phyloP scores from a whole-genome alignment of 768 basidiomycete species.

The Tulasnella sp. region DNA sequence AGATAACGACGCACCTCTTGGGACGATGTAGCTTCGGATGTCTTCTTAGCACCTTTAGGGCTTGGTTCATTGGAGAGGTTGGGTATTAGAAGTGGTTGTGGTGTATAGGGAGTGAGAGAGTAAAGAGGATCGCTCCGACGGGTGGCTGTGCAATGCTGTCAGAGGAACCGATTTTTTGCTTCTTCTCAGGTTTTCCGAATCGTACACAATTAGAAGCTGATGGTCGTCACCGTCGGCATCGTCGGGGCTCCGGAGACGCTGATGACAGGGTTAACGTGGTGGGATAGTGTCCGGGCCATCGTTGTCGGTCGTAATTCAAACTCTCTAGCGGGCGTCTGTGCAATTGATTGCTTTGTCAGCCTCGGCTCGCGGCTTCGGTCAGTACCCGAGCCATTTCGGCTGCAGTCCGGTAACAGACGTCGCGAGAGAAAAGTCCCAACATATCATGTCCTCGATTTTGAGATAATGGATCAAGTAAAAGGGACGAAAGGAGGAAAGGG shows the following conservation, averaged over 20 bases:
- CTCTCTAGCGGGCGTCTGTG: neutral
- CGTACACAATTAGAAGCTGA: neutral
- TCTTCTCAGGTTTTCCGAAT: neutral
- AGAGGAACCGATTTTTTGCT: neutral
- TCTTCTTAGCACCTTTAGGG: neutral
- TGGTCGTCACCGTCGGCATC: neutral
- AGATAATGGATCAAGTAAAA: too few relatives aligned
- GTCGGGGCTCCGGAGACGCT: neutral
- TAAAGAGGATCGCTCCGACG: neutral
- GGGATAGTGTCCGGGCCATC: neutral
- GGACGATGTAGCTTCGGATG: neutral
- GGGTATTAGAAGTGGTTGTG: neutral
- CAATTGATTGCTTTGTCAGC: neutral
- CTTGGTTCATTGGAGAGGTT: neutral
- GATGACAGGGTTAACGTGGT: neutral
- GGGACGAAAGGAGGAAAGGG: too few relatives aligned
- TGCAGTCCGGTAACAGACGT: too few relatives aligned
- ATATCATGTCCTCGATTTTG: too few relatives aligned
- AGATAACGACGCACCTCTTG: neutral
- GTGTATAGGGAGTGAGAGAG: neutral
- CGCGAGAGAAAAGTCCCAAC: too few relatives aligned
- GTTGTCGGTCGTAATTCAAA: neutral
- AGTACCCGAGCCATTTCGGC: neutral
- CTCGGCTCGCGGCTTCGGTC: neutral
- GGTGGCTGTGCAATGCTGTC: conserved; percentile 5